Evolutionary conservation across 768 basidiomycete genomes (phyloP), one percentile per base, ranked within the genome.

Genomic region (Russula griseocarnosa): DNA sequence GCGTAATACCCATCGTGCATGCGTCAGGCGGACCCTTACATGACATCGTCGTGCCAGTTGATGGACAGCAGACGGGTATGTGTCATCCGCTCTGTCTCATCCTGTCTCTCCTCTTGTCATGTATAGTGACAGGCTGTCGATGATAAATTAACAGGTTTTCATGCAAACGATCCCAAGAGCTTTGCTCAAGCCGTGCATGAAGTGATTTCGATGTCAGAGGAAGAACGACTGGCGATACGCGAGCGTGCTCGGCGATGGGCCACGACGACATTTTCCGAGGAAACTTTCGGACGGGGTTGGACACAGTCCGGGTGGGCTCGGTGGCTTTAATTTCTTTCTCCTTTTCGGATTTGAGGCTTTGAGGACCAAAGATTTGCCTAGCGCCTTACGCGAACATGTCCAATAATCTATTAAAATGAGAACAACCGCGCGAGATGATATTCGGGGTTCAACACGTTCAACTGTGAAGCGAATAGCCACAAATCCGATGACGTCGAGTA

Each of bases 11-110:
- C 0, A 85, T 98, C 4, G 86, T 88, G 0, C 94, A 99, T 71
- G 91, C 91, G 1, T 97, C 94, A 0, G 97, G 92, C 3, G 96
- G 96, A 0, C 96, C 96, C 0, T 73, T 94, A 26, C 81, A 86
- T 61, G 97, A 98, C 73, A 98, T 99, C 61, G 86, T 98, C 52
- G 86, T 93, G 2, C 92, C 93, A 0, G 84, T 82, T 72, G 74
- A 87, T 7, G 86, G 86, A 40, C 74, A 86, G 70, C 81, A 78
- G 9, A 94, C 93, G 63, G 88, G 88, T 86, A 22, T 22, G 61
- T 55, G 72, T 55, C 52, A 20, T 47, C 54, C 60, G 34, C 57
- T n/a, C 61, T 6, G 34, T 34, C 20, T 5, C 24, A 22, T 3
- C 46, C 22, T 22, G 22, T 47, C 11, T n/a, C 53, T 36, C 18